Evolutionary conservation across 1,139 yeast species (phyloP), one percentile per base, ranked within the genome.

Genomic region (Pichia kudriavzevii): DNA sequence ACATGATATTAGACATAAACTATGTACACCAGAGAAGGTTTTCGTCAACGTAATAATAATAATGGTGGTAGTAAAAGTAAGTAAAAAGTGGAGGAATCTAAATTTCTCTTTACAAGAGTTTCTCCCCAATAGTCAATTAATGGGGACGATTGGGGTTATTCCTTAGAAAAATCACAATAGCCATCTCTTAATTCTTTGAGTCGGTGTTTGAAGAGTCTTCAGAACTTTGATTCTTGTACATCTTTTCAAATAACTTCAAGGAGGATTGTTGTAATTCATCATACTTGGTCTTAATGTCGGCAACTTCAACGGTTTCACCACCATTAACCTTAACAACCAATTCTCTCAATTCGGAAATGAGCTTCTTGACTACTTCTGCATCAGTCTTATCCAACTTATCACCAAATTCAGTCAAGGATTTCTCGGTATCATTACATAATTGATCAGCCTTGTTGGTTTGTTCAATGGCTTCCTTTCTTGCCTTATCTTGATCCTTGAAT

Each of bases 391-490:
- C 93, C 50, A 91, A 66, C 72, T 88, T 93, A 52, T 83, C 95
- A 70, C 83, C 88, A 71, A 83, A 85, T 72, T 91, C 96, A 64
- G 77, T 80, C 65, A 91, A 72, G 38, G 96, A 87, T 69, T 75
- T 73, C 72, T 91, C 97, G 55, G 95, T 88, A 67, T 88, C 97
- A 67, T 84, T 84, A 66, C 93, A 84, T 63, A 88, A 79, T 66
- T 84, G 88, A 66, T 91, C 97, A 49, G 96, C 96, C 65, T 85
- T 85, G 87, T 91, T 91, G 58, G 96, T 95, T 52, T 73, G 67
- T 70, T 88, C 97, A 60, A 91, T 88, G 42, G 94, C 74, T 69
- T 85, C 95, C 47, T 66, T 62, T 68, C 87, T 83, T 49, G 91
- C 88, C 72, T 87, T 83, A 72, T 91, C 98, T 59, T 88, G 80